phyloP scores from a whole-genome alignment of 148 eudicot species.

The Vaccinium vitisidaea region DNA sequence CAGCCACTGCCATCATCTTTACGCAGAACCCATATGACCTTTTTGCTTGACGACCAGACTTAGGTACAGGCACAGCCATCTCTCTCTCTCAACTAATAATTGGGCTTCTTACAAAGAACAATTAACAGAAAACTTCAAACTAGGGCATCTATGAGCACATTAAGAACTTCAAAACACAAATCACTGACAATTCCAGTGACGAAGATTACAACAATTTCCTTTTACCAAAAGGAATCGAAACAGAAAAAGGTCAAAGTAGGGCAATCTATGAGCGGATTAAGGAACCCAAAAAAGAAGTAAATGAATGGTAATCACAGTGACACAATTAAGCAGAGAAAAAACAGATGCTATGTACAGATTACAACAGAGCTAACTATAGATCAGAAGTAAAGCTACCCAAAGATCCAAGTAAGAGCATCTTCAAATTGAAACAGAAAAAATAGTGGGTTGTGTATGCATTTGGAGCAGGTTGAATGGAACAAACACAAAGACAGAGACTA shows the following conservation, averaged over 20 bases:
- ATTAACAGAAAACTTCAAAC: constrained; percentile 13
- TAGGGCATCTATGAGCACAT: not conserved
- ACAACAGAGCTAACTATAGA: not conserved
- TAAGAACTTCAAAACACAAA: not conserved
- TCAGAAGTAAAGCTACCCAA: constrained; percentile 8
- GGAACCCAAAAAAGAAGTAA: not conserved
- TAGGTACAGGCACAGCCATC: constrained; percentile 72
- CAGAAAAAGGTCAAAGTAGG: not conserved
- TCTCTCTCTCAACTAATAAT: constrained; percentile 13
- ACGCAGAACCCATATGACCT: constrained; percentile 68
- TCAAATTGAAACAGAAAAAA: not conserved
- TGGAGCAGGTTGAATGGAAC: not conserved
- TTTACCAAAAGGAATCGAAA: not conserved
- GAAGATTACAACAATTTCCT: too few species aligned
- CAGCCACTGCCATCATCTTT: constrained; percentile 63
- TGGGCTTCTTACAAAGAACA: not conserved
- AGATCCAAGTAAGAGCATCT: not conserved
- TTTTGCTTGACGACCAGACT: constrained; percentile 54
- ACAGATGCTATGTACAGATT: not conserved
- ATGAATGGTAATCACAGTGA: not conserved
- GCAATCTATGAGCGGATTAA: not conserved
- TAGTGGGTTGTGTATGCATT: not conserved
- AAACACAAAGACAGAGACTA: not conserved
- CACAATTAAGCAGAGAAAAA: not conserved
- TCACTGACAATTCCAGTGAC: too few species aligned